phyloP scores from a whole-genome alignment of 148 eudicot genomes.

The Amaranthus cruentus region DNA sequence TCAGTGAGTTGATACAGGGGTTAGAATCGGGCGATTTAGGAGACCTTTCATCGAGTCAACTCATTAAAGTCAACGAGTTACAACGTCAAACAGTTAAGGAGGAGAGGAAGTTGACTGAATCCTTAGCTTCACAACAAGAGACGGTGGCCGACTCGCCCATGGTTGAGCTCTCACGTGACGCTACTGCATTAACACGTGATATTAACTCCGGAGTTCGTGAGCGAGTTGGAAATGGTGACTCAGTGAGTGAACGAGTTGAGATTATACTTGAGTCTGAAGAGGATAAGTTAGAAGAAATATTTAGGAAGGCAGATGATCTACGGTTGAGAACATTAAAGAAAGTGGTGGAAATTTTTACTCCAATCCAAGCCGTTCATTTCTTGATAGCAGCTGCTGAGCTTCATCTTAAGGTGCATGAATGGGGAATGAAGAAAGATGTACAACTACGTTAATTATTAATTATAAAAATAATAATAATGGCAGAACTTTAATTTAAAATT shows the following conservation, averaged over 20 bases:
- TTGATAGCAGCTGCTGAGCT: conserved; percentile 59
- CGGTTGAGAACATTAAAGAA: conserved; percentile 48
- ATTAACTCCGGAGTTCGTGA: conserved; percentile 1
- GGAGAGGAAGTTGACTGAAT: conserved; percentile 54
- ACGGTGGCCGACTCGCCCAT: conserved; percentile 60
- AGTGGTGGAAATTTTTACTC: conserved; percentile 40
- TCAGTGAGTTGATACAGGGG: conserved; percentile 44
- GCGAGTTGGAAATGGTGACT: too few species aligned
- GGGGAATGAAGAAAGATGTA: conserved; percentile 60
- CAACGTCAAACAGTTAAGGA: conserved; percentile 38
- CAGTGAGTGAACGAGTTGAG: conserved; percentile 22
- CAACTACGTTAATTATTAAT: too few species aligned
- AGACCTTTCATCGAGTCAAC: conserved; percentile 44
- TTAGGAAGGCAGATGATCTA: conserved; percentile 48
- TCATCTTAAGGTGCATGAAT: conserved; percentile 56
- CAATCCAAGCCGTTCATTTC: conserved; percentile 61
- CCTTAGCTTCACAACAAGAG: conserved; percentile 58
- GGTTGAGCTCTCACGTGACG: conserved; percentile 48
- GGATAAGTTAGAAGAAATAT: conserved; percentile 27
- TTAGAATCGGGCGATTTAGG: conserved; percentile 39
- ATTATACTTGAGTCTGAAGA: conserved; percentile 31
- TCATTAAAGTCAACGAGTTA: conserved; percentile 40
- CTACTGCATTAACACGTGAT: conserved; percentile 30
- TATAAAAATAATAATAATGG: too few species aligned
- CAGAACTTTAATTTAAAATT: too few species aligned